Evolutionary conservation across 768 basidiomycete genomes (phyloP).

Genomic region (Rhizopogon rudus): DNA sequence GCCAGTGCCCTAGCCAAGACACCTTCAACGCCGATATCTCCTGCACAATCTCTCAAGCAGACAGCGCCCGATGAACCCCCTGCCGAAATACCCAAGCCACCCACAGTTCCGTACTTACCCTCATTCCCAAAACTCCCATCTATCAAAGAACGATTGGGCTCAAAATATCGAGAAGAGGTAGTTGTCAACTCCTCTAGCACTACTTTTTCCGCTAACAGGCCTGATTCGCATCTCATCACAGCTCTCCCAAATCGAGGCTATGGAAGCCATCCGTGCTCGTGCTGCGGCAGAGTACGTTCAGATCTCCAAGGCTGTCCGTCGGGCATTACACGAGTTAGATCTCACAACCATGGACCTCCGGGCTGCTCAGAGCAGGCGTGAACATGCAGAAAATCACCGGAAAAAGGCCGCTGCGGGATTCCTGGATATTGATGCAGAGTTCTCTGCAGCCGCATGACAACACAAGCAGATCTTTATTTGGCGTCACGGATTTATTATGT

Average conservation of each 20-base stretch:
- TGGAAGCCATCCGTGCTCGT: conserved; percentile 35
- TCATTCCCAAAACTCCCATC: conserved; percentile 19
- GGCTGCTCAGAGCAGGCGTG: conserved; percentile 53
- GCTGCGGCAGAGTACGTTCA: conserved; percentile 36
- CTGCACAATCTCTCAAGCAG: conserved; percentile 4
- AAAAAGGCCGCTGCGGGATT: conserved; percentile 59
- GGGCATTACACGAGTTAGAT: conserved; percentile 59
- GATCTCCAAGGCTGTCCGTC: conserved; percentile 35
- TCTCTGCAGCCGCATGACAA: background rate
- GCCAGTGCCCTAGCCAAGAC: background rate
- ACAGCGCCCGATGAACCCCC: background rate
- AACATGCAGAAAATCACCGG: conserved; percentile 51
- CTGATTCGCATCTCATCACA: background rate
- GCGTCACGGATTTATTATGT: background rate
- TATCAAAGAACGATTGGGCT: background rate
- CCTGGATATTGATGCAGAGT: conserved; percentile 50
- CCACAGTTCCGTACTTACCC: conserved; percentile 27
- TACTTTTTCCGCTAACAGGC: background rate
- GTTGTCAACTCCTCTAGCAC: background rate
- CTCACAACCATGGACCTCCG: conserved; percentile 54
- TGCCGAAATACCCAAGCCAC: background rate
- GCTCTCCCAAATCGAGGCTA: conserved; percentile 22
- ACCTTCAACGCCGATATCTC: conserved; percentile 5
- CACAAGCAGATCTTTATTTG: background rate
- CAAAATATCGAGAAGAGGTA: conserved; percentile 20